phyloP scores from a whole-genome alignment of 2,329 filamentous ascomycete species.

The Dactylonectria macrodidyma region DNA sequence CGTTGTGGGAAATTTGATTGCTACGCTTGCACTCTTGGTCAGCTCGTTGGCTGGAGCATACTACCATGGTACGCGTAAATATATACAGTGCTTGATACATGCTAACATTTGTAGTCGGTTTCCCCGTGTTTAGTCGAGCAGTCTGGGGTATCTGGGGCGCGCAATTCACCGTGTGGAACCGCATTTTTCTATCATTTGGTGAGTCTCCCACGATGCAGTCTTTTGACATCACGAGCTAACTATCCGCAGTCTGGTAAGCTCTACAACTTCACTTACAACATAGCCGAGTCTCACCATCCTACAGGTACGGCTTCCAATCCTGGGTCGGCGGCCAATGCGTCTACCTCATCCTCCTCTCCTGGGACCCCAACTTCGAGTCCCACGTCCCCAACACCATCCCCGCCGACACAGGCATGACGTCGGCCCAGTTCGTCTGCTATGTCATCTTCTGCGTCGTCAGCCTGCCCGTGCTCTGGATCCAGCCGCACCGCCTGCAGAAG shows the following conservation, averaged over 20 bases:
- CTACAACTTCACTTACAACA: not conserved
- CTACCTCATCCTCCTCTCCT: constrained; percentile 62
- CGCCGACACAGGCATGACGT: constrained; percentile 59
- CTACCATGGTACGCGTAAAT: constrained; percentile 55
- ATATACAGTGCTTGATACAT: not conserved
- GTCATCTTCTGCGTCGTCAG: constrained; percentile 61
- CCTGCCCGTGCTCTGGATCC: constrained; percentile 61
- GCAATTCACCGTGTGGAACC: constrained; percentile 59
- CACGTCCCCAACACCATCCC: constrained; percentile 61
- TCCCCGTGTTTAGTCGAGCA: constrained; percentile 56
- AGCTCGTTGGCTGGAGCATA: constrained; percentile 60
- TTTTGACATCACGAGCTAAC: not conserved
- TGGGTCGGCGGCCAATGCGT: constrained; percentile 64
- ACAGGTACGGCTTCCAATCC: constrained; percentile 60
- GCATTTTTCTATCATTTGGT: constrained; percentile 60
- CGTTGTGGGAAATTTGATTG: constrained; percentile 57
- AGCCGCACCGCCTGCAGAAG: constrained; percentile 58
- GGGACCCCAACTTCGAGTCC: constrained; percentile 59
- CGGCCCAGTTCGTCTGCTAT: constrained; percentile 60
- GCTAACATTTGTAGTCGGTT: constrained; percentile 48
- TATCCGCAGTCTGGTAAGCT: constrained; percentile 28
- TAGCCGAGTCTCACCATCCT: constrained; percentile 10
- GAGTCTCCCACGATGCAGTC: constrained; percentile 27
- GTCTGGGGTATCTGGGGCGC: constrained; percentile 61
- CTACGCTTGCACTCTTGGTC: constrained; percentile 56